phyloP scores from a whole-genome alignment of 2,329 filamentous ascomycete genomes.

The Fusarium sp. region DNA sequence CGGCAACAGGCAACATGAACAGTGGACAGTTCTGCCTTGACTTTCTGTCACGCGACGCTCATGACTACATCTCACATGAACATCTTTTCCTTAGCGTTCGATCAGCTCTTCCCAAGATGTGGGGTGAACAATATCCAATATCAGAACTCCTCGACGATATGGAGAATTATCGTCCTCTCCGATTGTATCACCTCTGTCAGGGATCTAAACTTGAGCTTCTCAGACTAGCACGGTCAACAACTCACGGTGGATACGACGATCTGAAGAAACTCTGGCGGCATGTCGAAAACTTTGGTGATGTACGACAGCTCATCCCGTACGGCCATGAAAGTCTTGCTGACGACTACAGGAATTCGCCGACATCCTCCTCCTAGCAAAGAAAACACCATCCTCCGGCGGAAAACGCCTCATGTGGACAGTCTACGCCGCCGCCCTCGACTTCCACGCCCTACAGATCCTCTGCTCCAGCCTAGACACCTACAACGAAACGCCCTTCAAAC shows the following conservation, averaged over 20 bases:
- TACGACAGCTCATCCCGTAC: background rate
- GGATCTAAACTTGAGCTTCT: constrained; percentile 33
- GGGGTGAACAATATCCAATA: constrained; percentile 33
- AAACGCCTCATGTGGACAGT: constrained; percentile 40
- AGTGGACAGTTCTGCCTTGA: constrained; percentile 31
- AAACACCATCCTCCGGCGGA: background rate
- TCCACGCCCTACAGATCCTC: constrained; percentile 24
- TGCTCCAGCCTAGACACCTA: constrained; percentile 3
- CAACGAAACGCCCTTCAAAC: background rate
- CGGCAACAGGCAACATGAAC: constrained; percentile 18
- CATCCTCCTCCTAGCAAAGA: constrained; percentile 16
- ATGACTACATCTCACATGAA: constrained; percentile 37
- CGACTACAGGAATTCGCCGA: constrained; percentile 32
- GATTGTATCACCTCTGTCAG: constrained; percentile 31
- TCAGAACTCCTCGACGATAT: constrained; percentile 31
- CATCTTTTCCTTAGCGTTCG: constrained; percentile 25
- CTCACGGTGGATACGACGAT: background rate
- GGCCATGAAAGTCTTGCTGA: background rate
- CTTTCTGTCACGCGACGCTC: constrained; percentile 31
- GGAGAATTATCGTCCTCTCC: constrained; percentile 34
- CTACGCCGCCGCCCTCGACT: constrained; percentile 31
- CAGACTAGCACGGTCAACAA: constrained; percentile 9
- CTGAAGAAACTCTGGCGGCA: constrained; percentile 15
- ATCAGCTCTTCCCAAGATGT: constrained; percentile 35
- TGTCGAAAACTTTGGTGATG: constrained; percentile 31